Percentiles rank a stretch among this genome's conserved stretches.
phyloP scores from a whole-genome alignment of 352 stramenopile species.

The Lagenidium giganteum region DNA sequence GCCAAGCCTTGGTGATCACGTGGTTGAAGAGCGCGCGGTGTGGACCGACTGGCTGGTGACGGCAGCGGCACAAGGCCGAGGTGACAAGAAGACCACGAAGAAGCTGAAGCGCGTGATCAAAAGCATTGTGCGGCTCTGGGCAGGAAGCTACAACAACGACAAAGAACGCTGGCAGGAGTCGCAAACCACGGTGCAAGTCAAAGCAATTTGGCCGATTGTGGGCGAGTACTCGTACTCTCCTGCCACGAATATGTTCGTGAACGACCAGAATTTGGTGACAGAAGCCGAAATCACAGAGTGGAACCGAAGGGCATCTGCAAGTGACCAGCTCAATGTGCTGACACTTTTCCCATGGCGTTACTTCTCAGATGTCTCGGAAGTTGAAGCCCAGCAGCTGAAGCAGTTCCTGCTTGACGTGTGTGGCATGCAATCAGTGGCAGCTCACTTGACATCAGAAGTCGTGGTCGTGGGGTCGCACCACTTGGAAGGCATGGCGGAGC shows the following conservation, averaged over 20 bases:
- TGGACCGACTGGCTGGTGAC: too few relatives aligned
- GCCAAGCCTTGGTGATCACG: too few relatives aligned
- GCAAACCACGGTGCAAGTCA: slow-evolving; percentile 24
- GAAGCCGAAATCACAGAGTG: slow-evolving; percentile 19
- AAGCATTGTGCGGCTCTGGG: too few relatives aligned
- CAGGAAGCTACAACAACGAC: too few relatives aligned
- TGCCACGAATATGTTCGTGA: slow-evolving; percentile 44
- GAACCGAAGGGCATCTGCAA: slow-evolving; percentile 1
- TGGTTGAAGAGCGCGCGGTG: too few relatives aligned
- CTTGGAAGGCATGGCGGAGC: slow-evolving; percentile 23
- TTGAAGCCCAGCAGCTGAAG: slow-evolving; percentile 12
- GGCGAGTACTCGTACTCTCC: slow-evolving; percentile 10
- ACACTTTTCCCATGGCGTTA: slow-evolving; percentile 47
- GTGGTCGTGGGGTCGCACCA: too few relatives aligned
- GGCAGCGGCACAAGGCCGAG: too few relatives aligned
- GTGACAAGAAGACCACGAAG: too few relatives aligned
- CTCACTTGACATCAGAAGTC: slow-evolving; percentile 44
- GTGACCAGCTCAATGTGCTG: slow-evolving; percentile 28
- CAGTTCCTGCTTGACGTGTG: slow-evolving; percentile 40
- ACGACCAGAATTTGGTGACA: slow-evolving; percentile 51
- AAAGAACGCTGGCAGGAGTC: too few relatives aligned
- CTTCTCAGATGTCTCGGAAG: slow-evolving; percentile 33
- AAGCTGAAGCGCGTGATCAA: too few relatives aligned
- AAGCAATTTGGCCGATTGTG: slow-evolving; percentile 25
- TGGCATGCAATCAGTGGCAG: slow-evolving; percentile 43